Percentiles rank a stretch among this genome's conserved stretches.
Evolutionary conservation across 1,284 basidiomycete genomes (phyloP).

Genomic region (Naganishia cerealis): DNA sequence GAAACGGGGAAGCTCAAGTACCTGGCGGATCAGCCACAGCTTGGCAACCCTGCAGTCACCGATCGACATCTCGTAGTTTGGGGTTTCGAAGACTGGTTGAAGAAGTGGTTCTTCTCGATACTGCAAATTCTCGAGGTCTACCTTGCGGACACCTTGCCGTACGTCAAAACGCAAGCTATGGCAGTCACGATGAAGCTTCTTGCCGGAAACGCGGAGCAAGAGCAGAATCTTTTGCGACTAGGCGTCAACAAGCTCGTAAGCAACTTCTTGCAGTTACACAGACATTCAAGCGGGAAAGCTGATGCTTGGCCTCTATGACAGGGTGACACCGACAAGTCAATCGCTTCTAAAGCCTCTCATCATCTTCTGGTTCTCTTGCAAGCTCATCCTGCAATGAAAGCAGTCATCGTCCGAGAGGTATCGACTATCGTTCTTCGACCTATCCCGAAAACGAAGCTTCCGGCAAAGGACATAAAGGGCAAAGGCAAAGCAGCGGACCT

Average conservation of each 20-base stretch:
- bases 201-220: constrained; percentile 89
- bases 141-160: constrained; percentile 81
- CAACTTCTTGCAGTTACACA: constrained; percentile 26
- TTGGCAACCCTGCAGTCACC: constrained; percentile 64
- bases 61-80: constrained; percentile 76
- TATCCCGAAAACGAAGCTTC: constrained; percentile 57
- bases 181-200: constrained; percentile 75
- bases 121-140: constrained; percentile 86
- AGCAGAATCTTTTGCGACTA: constrained; percentile 88
- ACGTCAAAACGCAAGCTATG: constrained; percentile 80
- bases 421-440: constrained; percentile 71
- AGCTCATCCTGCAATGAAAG: constrained; percentile 90
- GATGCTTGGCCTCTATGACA: constrained; percentile 46
- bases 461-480: constrained; percentile 56
- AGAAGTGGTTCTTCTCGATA: constrained; percentile 92
- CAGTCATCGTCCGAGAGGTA: constrained; percentile 83
- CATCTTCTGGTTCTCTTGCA: constrained; percentile 86
- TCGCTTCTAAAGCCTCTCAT: constrained; percentile 87
- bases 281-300: neutral
- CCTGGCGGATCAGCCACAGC: constrained; percentile 85
- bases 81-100: constrained; percentile 96
- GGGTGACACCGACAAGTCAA: constrained; percentile 85
- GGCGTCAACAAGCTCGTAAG: constrained; percentile 90
- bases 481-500: constrained; percentile 45
- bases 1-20: constrained; percentile 75